Evolutionary conservation across 129 eudicot species (phyloP), one percentile per base, ranked within the genome.

Genomic region (Erigeron canadensis): DNA sequence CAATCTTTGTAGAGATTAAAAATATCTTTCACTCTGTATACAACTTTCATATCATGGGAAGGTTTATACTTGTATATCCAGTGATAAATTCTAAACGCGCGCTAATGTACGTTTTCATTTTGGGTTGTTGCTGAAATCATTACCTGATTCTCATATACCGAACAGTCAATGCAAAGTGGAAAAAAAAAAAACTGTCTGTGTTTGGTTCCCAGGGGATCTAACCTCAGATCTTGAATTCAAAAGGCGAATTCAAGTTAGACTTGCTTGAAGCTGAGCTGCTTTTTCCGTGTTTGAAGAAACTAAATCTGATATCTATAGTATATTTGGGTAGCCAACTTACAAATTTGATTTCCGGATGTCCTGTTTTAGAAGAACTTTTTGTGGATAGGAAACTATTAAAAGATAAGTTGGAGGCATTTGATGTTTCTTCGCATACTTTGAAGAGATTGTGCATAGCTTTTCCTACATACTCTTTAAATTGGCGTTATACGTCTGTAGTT

Each of bases 271-370:
- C 13, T n/a, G 46, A 46, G 7, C 3, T 28, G 38, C 16, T 77
- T 10, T 70, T 77, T n/a, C 81, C 81, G 0, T 69, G 77, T 70
- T 28, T 77, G 70, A 77, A 61, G 65, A 63, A 16, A 11, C 5
- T 77, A 2, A 18, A 50, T 23, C 66, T 77, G 63, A 7, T 77
- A 9, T 48, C 66, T 1, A 43, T 53, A 17, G 9, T 41, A 6
- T 70, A 77, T 54, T n/a, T 10, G 0, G 39, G 67, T 0, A 41
- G 41, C 61, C 46, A 61, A 37, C 7, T 77, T 12, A 15, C 6
- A n/a, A 77, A 77, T 71, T 18, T 77, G 66, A 16, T 77, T 4
- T 41, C 81, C 0, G 81, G 81, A 6, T 77, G 77, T 63, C 77
- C 81, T 6, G 66, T 21, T 16, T 43, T 77, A 6, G 72, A 77